Conservation (phyloP, 179 eudicot species). For the Drosera spatulata region DNA sequence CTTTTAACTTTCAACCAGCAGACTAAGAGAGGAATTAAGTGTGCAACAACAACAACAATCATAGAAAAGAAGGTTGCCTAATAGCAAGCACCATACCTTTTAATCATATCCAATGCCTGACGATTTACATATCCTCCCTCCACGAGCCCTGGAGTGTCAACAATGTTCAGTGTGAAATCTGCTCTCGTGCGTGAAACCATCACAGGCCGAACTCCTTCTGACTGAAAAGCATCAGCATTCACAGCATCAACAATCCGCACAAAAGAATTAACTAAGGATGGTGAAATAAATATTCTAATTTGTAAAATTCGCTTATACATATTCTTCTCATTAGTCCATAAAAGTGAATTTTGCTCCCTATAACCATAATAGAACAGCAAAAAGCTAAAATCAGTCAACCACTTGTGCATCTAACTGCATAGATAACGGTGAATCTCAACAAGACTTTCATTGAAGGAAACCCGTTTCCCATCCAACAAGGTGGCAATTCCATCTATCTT, state of each 20-base stretch:
- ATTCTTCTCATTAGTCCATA: too few relatives aligned
- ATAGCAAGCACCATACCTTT: slow-evolving; percentile 75
- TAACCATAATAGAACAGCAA: neutral
- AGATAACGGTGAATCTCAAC: too few relatives aligned
- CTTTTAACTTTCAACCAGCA: neutral
- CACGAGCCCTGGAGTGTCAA: slow-evolving; percentile 95
- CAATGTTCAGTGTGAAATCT: slow-evolving; percentile 83
- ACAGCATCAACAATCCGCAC: slow-evolving; percentile 14
- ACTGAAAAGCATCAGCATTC: slow-evolving; percentile 76
- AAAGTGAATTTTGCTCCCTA: neutral
- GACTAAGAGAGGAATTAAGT: neutral
- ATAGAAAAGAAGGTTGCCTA: slow-evolving; percentile 25
- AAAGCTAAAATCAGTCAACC: neutral
- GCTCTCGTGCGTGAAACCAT: slow-evolving; percentile 85
- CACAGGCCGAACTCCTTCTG: slow-evolving; percentile 80
- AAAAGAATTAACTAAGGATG: too few relatives aligned
- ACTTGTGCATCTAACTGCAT: too few relatives aligned
- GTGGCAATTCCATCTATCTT: too few relatives aligned
- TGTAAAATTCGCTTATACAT: too few relatives aligned
- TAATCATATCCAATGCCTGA: slow-evolving; percentile 65
- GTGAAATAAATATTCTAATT: too few relatives aligned
- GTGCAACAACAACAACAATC: neutral
- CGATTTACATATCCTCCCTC: slow-evolving; percentile 98
- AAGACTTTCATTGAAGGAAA: too few relatives aligned
- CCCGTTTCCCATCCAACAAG: too few relatives aligned